A percentile compares a stretch with the other conserved stretches of the same genome.
phyloP scores from a whole-genome alignment of 2,329 filamentous ascomycete genomes.

The Penicillium sp. region DNA sequence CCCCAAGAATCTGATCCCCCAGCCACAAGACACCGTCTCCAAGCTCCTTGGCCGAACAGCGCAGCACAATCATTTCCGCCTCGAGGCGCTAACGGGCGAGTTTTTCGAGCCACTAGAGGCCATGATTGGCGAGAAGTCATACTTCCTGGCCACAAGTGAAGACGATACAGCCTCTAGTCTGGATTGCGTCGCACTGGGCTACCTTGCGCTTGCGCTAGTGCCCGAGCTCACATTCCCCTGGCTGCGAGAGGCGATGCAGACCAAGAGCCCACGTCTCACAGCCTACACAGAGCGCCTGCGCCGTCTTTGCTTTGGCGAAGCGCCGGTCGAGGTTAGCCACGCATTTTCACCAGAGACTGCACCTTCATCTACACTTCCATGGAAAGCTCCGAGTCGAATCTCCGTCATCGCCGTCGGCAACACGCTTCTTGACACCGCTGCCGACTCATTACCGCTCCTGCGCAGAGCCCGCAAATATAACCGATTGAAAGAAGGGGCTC shows the following conservation, averaged over 20 bases:
- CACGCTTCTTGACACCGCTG: slow-evolving; percentile 31
- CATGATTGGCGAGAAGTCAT: slow-evolving; percentile 52
- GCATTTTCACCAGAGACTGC: slow-evolving; percentile 17
- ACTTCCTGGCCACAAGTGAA: slow-evolving; percentile 45
- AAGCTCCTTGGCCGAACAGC: slow-evolving; percentile 61
- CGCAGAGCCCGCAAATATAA: slow-evolving; percentile 33
- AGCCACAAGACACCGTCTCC: slow-evolving; percentile 54
- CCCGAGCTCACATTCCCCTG: slow-evolving; percentile 57
- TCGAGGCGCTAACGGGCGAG: slow-evolving; percentile 65
- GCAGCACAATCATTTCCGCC: slow-evolving; percentile 65
- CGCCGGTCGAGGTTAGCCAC: slow-evolving; percentile 16
- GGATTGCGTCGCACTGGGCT: slow-evolving; percentile 76
- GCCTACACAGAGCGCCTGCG: slow-evolving; percentile 41
- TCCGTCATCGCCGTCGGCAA: slow-evolving; percentile 27
- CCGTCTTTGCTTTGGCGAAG: slow-evolving; percentile 33
- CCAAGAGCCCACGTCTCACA: slow-evolving; percentile 43
- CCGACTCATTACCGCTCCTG: slow-evolving; percentile 34
- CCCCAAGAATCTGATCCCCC: slow-evolving; percentile 48
- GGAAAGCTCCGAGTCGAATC: slow-evolving; percentile 31
- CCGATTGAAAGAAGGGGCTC: slow-evolving; percentile 31
- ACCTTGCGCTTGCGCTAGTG: slow-evolving; percentile 66
- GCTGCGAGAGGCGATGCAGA: slow-evolving; percentile 53
- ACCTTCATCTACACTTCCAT: slow-evolving; percentile 26
- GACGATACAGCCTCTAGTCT: slow-evolving; percentile 53
- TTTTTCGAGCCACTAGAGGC: slow-evolving; percentile 67